Percentiles rank a stretch among this genome's conserved stretches.
These are phyloP conservation scores for Pharnaceum exiguum DNA, from an alignment of 148 eudicot genomes.

Conservation along the genomic window DNA sequence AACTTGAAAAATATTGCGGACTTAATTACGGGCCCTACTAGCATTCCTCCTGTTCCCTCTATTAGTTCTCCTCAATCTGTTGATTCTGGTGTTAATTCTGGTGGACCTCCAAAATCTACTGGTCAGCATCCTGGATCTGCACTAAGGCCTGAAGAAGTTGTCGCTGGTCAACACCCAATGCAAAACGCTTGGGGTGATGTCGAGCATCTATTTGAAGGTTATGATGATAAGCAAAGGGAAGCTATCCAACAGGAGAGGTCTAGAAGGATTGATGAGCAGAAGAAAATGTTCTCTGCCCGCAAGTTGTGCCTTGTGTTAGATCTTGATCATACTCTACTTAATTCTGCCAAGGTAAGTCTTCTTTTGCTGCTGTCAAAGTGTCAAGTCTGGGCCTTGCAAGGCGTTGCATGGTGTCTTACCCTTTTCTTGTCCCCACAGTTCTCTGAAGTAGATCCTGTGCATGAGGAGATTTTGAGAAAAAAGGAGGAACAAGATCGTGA, in stretches of 20 bases:
- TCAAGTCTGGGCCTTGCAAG: neutral
- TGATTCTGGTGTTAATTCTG: constrained; percentile 21
- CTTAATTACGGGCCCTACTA: constrained; percentile 43
- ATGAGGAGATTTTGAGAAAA: constrained; percentile 90
- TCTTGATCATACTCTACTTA: constrained; percentile 96
- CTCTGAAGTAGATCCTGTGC: constrained; percentile 74
- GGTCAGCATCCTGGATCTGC: constrained; percentile 26
- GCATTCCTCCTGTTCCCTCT: constrained; percentile 27
- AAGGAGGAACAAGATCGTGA: constrained; percentile 95
- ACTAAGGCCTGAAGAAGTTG: constrained; percentile 45
- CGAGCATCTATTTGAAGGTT: constrained; percentile 84
- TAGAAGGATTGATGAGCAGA: constrained; percentile 88
- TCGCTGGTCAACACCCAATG: constrained; percentile 39
- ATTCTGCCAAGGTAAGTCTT: constrained; percentile 86
- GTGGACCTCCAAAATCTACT: constrained; percentile 23
- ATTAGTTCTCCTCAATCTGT: constrained; percentile 33
- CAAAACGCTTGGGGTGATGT: constrained; percentile 76
- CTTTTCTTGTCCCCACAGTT: constrained; percentile 42
- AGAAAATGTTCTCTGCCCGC: constrained; percentile 73
- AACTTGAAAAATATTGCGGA: constrained; percentile 75
- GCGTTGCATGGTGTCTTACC: neutral
- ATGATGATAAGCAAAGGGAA: constrained; percentile 80
- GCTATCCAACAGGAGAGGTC: constrained; percentile 85
- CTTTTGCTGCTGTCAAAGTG: neutral
- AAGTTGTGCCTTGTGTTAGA: constrained; percentile 96